phyloP scores from a whole-genome alignment of 805 yeast species.

The Kluyveromyces nonfermentans region DNA sequence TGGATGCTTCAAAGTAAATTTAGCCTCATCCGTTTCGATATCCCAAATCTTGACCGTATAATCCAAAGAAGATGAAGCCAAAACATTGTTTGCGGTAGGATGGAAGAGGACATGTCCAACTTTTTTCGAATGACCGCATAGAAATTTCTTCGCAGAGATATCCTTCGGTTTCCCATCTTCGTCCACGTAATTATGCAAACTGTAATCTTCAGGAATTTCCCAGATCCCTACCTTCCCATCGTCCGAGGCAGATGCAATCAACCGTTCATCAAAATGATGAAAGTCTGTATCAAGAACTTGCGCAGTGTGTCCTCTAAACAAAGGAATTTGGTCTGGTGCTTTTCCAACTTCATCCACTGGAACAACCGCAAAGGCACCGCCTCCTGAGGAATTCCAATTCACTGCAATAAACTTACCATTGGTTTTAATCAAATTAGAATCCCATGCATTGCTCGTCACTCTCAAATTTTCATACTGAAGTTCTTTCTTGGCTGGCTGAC shows the following conservation, averaged over 20 bases:
- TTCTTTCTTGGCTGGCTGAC: slow-evolving; percentile 62
- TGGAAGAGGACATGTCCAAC: slow-evolving; percentile 89
- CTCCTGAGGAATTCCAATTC: slow-evolving; percentile 93
- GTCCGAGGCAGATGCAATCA: slow-evolving; percentile 72
- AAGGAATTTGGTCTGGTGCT: slow-evolving; percentile 85
- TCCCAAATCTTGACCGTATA: slow-evolving; percentile 91
- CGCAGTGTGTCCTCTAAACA: slow-evolving; percentile 93
- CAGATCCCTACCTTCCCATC: slow-evolving; percentile 77
- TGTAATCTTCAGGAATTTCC: slow-evolving; percentile 77
- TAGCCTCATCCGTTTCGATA: slow-evolving; percentile 60
- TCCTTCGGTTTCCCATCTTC: slow-evolving; percentile 54
- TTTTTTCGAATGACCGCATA: slow-evolving; percentile 84
- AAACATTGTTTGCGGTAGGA: slow-evolving; percentile 77
- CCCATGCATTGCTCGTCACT: slow-evolving; percentile 91
- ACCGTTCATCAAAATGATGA: slow-evolving; percentile 76
- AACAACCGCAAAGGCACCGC: slow-evolving; percentile 94
- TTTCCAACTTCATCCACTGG: slow-evolving; percentile 84
- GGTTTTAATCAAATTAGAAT: slow-evolving; percentile 77
- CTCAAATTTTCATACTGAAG: slow-evolving; percentile 42
- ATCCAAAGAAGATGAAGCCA: slow-evolving; percentile 88
- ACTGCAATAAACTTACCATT: slow-evolving; percentile 81
- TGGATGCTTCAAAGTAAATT: slow-evolving; percentile 69
- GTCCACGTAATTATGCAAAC: slow-evolving; percentile 52
- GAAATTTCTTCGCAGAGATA: slow-evolving; percentile 56
- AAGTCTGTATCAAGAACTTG: slow-evolving; percentile 93